Evolutionary conservation across 495 filamentous ascomycete species (phyloP).

Genomic region (Xanthoparmelia taractica): DNA sequence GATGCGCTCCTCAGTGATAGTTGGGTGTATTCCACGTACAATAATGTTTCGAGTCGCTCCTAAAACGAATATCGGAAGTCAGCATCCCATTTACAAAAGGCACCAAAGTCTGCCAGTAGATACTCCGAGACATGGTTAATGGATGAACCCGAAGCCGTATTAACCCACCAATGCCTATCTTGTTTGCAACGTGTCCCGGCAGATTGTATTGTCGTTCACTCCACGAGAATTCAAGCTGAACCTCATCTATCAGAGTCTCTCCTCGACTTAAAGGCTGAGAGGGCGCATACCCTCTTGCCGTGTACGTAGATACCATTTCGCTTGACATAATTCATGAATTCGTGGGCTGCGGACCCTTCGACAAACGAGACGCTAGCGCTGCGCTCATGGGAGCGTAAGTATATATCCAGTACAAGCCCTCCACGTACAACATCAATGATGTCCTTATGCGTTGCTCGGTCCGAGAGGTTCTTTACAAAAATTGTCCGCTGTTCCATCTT

Average conservation of each 20-base stretch:
- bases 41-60: conserved; percentile 77
- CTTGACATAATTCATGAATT: conserved; percentile 58
- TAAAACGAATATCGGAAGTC: neutral
- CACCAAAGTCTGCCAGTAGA: neutral
- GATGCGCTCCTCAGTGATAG: conserved; percentile 56
- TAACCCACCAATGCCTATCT: conserved; percentile 41
- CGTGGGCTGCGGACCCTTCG: conserved; percentile 51
- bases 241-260: conserved; percentile 24
- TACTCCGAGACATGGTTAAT: neutral
- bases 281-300: conserved; percentile 53
- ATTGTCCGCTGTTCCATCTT: conserved; percentile 52
- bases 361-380: conserved; percentile 65
- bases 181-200: conserved; percentile 55
- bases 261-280: neutral
- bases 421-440: conserved; percentile 59
- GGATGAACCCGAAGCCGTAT: neutral
- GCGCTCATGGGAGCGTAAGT: conserved; percentile 53
- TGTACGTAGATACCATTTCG: conserved; percentile 62
- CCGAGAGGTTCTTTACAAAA: conserved; percentile 53
- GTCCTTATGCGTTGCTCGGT: conserved; percentile 58
- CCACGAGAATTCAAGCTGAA: conserved; percentile 62
- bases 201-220: conserved; percentile 66
- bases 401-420: conserved; percentile 63
- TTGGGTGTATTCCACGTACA: conserved; percentile 48
- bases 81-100: neutral